These are phyloP conservation scores for Peterozyma xylosa DNA, from an alignment of 805 yeast species.

Conservation along the genomic window DNA sequence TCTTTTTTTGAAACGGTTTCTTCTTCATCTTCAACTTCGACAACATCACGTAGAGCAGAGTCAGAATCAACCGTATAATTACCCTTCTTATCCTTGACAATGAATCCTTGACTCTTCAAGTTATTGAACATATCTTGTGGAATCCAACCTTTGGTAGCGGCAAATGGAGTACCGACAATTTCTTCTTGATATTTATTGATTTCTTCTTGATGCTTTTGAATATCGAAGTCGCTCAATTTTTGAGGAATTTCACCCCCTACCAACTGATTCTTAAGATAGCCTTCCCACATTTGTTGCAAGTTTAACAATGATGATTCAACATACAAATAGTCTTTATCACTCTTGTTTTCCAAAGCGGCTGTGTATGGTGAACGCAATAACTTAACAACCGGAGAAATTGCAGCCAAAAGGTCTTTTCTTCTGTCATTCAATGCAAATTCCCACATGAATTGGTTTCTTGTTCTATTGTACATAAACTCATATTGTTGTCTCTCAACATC, in stretches of 20 bases:
- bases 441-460: constrained; percentile 88
- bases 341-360: constrained; percentile 51
- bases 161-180: constrained; percentile 68
- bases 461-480: constrained; percentile 79
- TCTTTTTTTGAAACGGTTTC: too few species aligned
- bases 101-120: constrained; percentile 58
- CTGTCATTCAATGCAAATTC: constrained; percentile 66
- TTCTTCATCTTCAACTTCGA: background rate
- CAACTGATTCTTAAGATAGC: constrained; percentile 50
- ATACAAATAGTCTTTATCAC: constrained; percentile 51
- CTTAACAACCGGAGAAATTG: constrained; percentile 79
- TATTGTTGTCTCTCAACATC: constrained; percentile 75
- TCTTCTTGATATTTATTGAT: constrained; percentile 64
- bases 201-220: constrained; percentile 48
- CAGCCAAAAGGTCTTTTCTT: constrained; percentile 61
- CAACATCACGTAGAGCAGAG: constrained; percentile 5
- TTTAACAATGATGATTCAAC: constrained; percentile 63
- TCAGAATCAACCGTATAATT: constrained; percentile 26
- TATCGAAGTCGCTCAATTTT: constrained; percentile 46
- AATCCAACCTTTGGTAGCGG: constrained; percentile 91
- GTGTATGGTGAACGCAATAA: constrained; percentile 57
- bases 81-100: constrained; percentile 55
- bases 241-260: constrained; percentile 54
- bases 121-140: constrained; percentile 88
- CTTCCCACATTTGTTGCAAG: constrained; percentile 61